These are phyloP conservation scores for Glarea lozoyensis DNA, from an alignment of 495 filamentous ascomycete genomes.

Conservation along the genomic window DNA sequence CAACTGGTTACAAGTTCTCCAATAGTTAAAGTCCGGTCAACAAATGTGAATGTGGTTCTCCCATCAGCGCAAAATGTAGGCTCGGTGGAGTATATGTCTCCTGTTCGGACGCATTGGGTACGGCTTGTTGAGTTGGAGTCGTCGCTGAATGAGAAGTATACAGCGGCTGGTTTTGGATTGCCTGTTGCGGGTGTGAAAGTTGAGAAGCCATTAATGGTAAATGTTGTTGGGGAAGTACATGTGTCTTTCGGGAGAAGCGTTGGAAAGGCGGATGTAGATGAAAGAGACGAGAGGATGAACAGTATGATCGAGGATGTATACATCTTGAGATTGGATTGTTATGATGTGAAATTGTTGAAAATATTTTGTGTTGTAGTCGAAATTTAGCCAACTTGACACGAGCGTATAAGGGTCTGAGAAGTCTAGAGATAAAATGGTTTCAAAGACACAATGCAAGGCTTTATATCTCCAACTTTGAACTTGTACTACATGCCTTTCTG, in stretches of 20 bases:
- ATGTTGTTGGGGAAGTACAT: neutral
- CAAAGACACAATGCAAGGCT: too few species aligned
- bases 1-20: neutral
- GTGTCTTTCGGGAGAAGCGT: neutral
- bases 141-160: slow-evolving; percentile 1
- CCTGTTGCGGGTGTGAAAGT: slow-evolving; percentile 3
- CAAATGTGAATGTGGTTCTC: neutral
- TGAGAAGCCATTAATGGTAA: slow-evolving; percentile 2
- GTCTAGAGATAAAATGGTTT: too few species aligned
- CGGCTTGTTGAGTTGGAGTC: neutral
- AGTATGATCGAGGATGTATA: neutral
- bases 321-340: neutral
- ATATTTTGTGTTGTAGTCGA: neutral
- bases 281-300: slow-evolving; percentile 1
- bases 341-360: neutral
- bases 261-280: neutral
- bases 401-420: too few species aligned
- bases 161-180: neutral
- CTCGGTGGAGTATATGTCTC: neutral
- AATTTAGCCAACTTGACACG: too few species aligned
- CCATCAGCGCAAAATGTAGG: neutral
- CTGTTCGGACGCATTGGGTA: neutral
- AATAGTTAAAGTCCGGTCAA: neutral
- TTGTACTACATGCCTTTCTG: too few species aligned
- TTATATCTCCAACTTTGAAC: neutral